Evolutionary conservation across 495 filamentous ascomycete genomes (phyloP), one percentile per base, ranked within the genome.

Genomic region (Penicillium canariense): DNA sequence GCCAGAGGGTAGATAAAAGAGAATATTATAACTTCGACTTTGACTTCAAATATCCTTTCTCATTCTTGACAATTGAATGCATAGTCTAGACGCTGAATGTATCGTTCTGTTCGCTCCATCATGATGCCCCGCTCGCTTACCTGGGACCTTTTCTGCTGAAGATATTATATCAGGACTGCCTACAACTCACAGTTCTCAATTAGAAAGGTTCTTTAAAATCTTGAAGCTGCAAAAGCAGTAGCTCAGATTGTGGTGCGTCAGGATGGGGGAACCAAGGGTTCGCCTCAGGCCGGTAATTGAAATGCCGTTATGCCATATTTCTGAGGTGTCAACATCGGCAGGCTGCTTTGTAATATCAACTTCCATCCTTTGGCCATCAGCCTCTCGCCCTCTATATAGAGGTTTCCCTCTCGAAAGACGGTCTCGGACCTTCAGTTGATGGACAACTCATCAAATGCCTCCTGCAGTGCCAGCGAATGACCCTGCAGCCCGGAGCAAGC

Each of bases 261-360:
- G 38, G 38, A 17, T 4, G 14, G 18, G n/a, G 25, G 38, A 22
- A 18, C 22, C 3, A 5, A 42, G 25, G 5, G 22, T 1, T 6
- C 25, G 20, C 20, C 38, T 25, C 38, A 42, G 38, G 38, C 9
- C n/a, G n/a, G n/a, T n/a, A n/a, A 5, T 14, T 0, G 22, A 14
- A 23, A 14, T 14, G 17, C 23, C 9, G 20, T 28, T 14, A 23
- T 31, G 46, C 53, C 53, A 49, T 6, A 18, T 15, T 32, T 34
- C 14, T 34, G 31, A 39, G 36, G 55, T 48, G 55, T 58, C 49
- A 28, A 48, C 15, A 9, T 10, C 15, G 15, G 3, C 25, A 27
- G 4, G 10, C 36, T 58, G 56, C 56, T 60, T 60, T 60, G 57
- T 60, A 60, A 60, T 60, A 26, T 15, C 22, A 45, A 45, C 28